Evolutionary conservation across 2,329 filamentous ascomycete genomes (phyloP).

Genomic region (Alternaria infectoria): DNA sequence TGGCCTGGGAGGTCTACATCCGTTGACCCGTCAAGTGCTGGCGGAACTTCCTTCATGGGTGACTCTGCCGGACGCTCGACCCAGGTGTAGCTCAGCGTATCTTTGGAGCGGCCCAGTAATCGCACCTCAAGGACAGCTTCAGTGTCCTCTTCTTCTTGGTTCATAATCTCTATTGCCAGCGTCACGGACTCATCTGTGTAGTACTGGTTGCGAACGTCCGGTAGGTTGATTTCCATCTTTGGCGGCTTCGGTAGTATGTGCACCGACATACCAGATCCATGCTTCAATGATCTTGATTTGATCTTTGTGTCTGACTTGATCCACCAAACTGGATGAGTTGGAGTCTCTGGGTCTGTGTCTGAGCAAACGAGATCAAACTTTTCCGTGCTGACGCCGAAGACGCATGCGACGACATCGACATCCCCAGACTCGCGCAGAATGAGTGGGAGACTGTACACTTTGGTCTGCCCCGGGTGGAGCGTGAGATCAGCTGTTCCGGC

Average conservation of each 20-base stretch:
- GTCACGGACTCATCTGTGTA: slow-evolving; percentile 82
- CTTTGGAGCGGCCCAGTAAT: slow-evolving; percentile 65
- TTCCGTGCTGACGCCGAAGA: slow-evolving; percentile 67
- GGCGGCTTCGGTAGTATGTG: slow-evolving; percentile 87
- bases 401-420: slow-evolving; percentile 69
- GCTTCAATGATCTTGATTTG: slow-evolving; percentile 38
- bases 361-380: slow-evolving; percentile 72
- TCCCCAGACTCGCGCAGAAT: slow-evolving; percentile 83
- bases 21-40: slow-evolving; percentile 26
- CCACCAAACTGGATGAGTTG: slow-evolving; percentile 43
- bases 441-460: slow-evolving; percentile 73
- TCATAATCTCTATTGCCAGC: slow-evolving; percentile 73
- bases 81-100: slow-evolving; percentile 56
- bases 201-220: slow-evolving; percentile 71
- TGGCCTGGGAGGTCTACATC: slow-evolving; percentile 46
- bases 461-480: slow-evolving; percentile 69
- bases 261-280: slow-evolving; percentile 58
- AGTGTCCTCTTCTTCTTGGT: slow-evolving; percentile 82
- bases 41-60: slow-evolving; percentile 39
- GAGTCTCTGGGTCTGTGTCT: slow-evolving; percentile 53
- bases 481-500: slow-evolving; percentile 68
- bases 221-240: slow-evolving; percentile 79
- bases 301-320: slow-evolving; percentile 28
- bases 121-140: slow-evolving; percentile 73
- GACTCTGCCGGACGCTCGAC: slow-evolving; percentile 46